Percentiles rank a stretch among this genome's conserved stretches.
These are phyloP conservation scores for Alternaria consortialis DNA, from an alignment of 2,329 filamentous ascomycete genomes.

Conservation along the genomic window DNA sequence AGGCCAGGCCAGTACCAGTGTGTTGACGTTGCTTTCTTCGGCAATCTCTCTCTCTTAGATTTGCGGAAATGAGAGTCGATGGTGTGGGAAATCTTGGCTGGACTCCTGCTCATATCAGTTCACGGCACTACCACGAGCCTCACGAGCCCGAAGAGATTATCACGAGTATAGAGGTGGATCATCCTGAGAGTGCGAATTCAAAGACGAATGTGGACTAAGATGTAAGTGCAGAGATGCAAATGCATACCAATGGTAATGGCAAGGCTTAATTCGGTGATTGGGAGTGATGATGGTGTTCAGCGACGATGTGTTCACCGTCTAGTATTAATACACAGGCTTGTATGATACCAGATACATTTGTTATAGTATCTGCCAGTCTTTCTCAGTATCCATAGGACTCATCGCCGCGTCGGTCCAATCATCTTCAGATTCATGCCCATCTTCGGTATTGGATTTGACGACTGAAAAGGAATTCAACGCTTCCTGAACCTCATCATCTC, in stretches of 20 bases:
- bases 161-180: neutral
- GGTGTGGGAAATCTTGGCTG: too few relatives aligned
- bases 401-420: slow-evolving; percentile 20
- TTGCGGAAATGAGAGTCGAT: too few relatives aligned
- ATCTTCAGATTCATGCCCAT: slow-evolving; percentile 4
- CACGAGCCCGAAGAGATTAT: neutral
- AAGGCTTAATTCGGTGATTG: neutral
- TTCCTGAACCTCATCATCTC: neutral
- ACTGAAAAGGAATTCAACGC: neutral
- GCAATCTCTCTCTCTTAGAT: too few relatives aligned
- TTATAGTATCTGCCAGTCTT: slow-evolving; percentile 21
- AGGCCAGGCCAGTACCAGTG: too few relatives aligned
- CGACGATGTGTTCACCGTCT: neutral
- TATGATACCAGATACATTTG: neutral
- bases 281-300: too few relatives aligned
- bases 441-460: neutral
- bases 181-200: too few relatives aligned
- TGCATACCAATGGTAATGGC: neutral
- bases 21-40: too few relatives aligned
- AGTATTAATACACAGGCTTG: neutral
- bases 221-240: neutral
- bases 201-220: neutral
- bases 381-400: slow-evolving; percentile 13
- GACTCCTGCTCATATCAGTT: neutral
- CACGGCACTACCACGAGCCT: neutral